phyloP scores from a whole-genome alignment of 331 rosid species.

The Acacia concinna region DNA sequence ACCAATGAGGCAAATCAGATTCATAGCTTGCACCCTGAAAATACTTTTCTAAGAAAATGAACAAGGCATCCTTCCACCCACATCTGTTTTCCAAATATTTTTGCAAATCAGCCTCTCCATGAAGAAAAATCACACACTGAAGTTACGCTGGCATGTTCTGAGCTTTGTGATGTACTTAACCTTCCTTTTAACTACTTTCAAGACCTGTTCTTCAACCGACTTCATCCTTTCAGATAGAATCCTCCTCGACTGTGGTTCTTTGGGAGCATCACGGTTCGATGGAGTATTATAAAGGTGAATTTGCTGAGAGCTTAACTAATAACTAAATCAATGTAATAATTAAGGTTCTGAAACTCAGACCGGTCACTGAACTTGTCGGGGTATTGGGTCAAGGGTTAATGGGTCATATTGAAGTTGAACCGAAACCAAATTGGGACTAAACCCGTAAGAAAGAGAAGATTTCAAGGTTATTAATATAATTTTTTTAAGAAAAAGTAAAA shows the following conservation, averaged over 20 bases:
- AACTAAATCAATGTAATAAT: too few relatives aligned
- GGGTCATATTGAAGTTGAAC: too few relatives aligned
- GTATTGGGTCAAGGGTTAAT: too few relatives aligned
- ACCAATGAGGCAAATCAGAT: background rate
- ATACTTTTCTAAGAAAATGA: background rate
- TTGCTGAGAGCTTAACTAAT: too few relatives aligned
- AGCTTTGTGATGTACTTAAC: background rate
- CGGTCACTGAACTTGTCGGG: too few relatives aligned
- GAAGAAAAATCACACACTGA: slow-evolving; percentile 2
- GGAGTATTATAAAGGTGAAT: too few relatives aligned
- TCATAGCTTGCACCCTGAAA: background rate
- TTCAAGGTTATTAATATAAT: too few relatives aligned
- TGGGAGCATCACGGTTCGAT: slow-evolving; percentile 31
- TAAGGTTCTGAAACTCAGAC: too few relatives aligned
- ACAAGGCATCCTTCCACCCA: background rate
- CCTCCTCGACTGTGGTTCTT: slow-evolving; percentile 39
- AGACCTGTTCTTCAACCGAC: slow-evolving; percentile 17
- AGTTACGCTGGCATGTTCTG: slow-evolving; percentile 2
- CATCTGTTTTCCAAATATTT: background rate
- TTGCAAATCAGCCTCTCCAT: slow-evolving; percentile 1
- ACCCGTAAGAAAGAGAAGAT: too few relatives aligned
- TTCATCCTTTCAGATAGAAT: slow-evolving; percentile 27
- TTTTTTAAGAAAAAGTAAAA: too few relatives aligned
- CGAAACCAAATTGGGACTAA: too few relatives aligned
- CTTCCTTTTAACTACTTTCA: slow-evolving; percentile 9